Evolutionary conservation across 805 yeast species (phyloP).

Genomic region (Saccharomyces kudriavzevii): DNA sequence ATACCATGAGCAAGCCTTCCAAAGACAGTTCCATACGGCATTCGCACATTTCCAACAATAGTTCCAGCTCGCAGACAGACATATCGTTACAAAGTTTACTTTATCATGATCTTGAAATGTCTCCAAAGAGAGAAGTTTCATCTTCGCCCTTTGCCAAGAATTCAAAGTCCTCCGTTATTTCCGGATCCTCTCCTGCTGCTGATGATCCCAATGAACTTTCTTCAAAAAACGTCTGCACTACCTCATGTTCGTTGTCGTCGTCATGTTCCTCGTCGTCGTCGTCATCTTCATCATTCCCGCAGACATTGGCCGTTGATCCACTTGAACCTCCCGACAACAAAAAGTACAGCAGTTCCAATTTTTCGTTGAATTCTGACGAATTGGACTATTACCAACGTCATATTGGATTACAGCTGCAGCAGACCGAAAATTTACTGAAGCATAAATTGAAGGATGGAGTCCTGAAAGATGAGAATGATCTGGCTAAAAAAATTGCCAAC

Average conservation of each 20-base stretch:
- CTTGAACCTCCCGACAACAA: background rate
- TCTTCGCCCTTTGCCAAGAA: background rate
- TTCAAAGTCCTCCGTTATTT: background rate
- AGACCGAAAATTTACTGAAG: slow-evolving; percentile 21
- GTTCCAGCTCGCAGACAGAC: slow-evolving; percentile 1
- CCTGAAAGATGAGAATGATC: slow-evolving; percentile 23
- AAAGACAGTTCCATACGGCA: background rate
- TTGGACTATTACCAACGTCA: slow-evolving; percentile 18
- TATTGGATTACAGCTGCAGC: slow-evolving; percentile 16
- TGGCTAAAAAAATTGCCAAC: slow-evolving; percentile 23
- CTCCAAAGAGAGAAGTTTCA: background rate
- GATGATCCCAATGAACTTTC: background rate
- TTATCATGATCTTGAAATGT: slow-evolving; percentile 16
- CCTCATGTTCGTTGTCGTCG: slow-evolving; percentile 8
- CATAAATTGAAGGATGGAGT: slow-evolving; percentile 16
- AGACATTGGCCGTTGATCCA: background rate
- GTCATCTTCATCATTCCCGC: slow-evolving; percentile 8
- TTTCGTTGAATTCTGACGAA: slow-evolving; percentile 14
- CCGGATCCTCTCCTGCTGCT: background rate
- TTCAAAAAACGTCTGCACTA: background rate
- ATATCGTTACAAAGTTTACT: slow-evolving; percentile 18
- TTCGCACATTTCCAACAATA: background rate
- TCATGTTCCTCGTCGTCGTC: slow-evolving; percentile 4
- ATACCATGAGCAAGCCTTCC: background rate
- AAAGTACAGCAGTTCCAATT: slow-evolving; percentile 2